Percentiles rank a stretch among this genome's conserved stretches.
Conservation (phyloP, 1,284 basidiomycete genomes). For the Kalmanozyma brasiliensis region DNA sequence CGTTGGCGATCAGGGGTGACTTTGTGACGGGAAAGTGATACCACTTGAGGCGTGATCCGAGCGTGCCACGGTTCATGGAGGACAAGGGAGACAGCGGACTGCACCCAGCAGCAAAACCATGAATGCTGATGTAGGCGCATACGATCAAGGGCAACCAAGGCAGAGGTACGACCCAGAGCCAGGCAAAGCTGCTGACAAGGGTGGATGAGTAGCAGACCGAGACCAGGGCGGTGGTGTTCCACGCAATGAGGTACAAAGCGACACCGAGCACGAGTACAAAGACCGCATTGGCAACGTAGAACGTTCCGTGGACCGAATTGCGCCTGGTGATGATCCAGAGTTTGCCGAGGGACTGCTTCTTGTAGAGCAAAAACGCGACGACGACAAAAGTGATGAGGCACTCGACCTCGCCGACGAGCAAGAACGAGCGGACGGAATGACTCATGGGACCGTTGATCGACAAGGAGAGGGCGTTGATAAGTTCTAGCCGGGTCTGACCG, state of each 20-base stretch:
- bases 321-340: conserved; percentile 28
- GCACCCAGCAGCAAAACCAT: conserved; percentile 20
- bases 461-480: conserved; percentile 12
- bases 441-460: background rate
- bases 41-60: conserved; percentile 1
- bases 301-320: conserved; percentile 10
- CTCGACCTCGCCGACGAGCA: conserved; percentile 20
- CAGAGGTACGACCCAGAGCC: conserved; percentile 33
- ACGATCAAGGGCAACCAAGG: conserved; percentile 23
- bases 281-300: conserved; percentile 32
- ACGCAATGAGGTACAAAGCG: conserved; percentile 13
- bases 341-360: conserved; percentile 17
- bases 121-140: conserved; percentile 21
- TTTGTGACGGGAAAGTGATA: conserved; percentile 10
- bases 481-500: conserved; percentile 8
- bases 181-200: background rate
- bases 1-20: conserved; percentile 4
- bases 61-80: background rate
- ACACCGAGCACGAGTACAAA: conserved; percentile 17
- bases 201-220: conserved; percentile 1
- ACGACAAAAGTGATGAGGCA: conserved; percentile 19
- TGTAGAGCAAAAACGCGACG: conserved; percentile 25
- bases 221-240: conserved; percentile 3
- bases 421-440: conserved; percentile 1
- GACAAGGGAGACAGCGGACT: conserved; percentile 19